phyloP scores from a whole-genome alignment of 305 asterid genomes.

The Ilex paraguariensis region DNA sequence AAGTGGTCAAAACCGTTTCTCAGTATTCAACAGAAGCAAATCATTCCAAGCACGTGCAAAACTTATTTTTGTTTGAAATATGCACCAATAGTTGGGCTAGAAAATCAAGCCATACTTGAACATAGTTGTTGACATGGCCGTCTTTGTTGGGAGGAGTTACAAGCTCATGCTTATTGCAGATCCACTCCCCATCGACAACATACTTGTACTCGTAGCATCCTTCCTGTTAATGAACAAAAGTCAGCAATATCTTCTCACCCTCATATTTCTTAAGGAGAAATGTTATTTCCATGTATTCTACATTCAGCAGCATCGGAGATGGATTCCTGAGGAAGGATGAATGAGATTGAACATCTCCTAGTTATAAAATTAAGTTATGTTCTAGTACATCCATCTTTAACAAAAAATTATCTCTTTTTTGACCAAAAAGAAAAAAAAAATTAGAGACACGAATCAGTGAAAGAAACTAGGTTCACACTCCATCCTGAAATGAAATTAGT shows the following conservation, averaged over 20 bases:
- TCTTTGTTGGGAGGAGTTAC: constrained; percentile 62
- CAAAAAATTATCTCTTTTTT: no score
- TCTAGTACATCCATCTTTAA: not conserved
- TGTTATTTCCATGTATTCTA: not conserved
- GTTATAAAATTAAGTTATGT: no score
- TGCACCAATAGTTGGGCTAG: not conserved
- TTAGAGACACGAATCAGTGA: no score
- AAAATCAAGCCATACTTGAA: constrained; percentile 29
- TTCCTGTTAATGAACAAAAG: constrained; percentile 44
- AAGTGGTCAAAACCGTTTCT: not conserved
- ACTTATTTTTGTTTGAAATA: not conserved
- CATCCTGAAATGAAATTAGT: no score
- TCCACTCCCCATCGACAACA: constrained; percentile 83
- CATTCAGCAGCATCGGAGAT: not conserved
- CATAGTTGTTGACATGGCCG: constrained; percentile 83
- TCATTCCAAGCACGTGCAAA: not conserved
- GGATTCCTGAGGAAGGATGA: not conserved
- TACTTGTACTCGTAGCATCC: constrained; percentile 91
- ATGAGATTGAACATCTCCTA: not conserved
- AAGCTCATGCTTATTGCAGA: constrained; percentile 48
- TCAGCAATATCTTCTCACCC: not conserved
- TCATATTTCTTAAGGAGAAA: no score
- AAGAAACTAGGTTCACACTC: no score
- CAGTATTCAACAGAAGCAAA: not conserved
- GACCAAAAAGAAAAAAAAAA: no score